phyloP scores from a whole-genome alignment of 192 early-diverging fungal genomes.

The Coemansia sp. region DNA sequence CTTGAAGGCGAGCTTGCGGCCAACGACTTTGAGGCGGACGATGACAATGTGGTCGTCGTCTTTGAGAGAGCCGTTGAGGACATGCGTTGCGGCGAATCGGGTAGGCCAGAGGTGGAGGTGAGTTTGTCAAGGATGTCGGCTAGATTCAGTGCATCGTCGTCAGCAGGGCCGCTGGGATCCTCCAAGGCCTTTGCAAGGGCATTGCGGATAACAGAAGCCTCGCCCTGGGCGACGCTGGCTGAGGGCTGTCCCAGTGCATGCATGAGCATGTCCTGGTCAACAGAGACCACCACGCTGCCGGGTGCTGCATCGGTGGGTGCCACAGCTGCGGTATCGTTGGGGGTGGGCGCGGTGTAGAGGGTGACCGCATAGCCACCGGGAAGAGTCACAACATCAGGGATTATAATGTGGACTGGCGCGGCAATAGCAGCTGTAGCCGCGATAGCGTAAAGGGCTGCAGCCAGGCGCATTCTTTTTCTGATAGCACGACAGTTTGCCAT shows the following conservation, averaged over 20 bases:
- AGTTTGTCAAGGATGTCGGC: conserved; percentile 3
- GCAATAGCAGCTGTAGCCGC: conserved; percentile 10
- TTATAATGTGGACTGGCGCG: conserved; percentile 27
- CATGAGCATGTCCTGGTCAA: conserved; percentile 33
- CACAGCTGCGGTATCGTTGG: not conserved
- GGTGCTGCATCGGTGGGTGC: not conserved
- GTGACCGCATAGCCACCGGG: conserved; percentile 20
- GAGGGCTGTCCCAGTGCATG: conserved; percentile 7
- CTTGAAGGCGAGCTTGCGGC: not conserved
- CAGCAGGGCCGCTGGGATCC: not conserved
- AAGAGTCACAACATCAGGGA: conserved; percentile 37
- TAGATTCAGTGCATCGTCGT: not conserved
- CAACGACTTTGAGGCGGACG: not conserved
- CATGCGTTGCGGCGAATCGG: not conserved
- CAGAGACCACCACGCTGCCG: conserved; percentile 18
- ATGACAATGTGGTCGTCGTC: not conserved
- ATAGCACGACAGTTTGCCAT: not conserved
- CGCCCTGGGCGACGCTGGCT: not conserved
- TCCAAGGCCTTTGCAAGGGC: not conserved
- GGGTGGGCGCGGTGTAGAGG: conserved; percentile 22
- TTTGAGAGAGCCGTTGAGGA: not conserved
- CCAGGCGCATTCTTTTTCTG: not conserved
- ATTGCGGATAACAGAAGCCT: not conserved
- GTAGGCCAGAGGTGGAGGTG: not conserved
- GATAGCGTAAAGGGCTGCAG: conserved; percentile 7